Base-by-base conservation (phyloP, 768 basidiomycete species). In the Amanita molliuscula region DNA sequence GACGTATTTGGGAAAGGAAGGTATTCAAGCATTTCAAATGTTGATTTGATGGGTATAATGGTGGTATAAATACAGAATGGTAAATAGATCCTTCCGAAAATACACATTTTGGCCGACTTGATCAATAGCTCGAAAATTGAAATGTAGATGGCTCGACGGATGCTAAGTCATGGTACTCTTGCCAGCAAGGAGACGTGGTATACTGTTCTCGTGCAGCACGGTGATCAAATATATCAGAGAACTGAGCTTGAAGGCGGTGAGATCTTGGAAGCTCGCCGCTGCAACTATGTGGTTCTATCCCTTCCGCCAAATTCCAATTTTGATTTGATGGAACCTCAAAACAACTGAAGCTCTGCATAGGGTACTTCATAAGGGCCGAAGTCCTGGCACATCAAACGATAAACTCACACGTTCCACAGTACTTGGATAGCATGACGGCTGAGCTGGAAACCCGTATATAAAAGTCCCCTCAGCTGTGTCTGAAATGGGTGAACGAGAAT, bases 1-100 rank as follows among this genome's bases (percentile, higher is more conserved):
- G 9, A 77, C 75, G 11, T 52, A 75, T 15, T 67, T 76, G 46
- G 81, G 81, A 0, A 74, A 70, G 54, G 62, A 78, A 53, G 79
- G 81, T 6, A 67, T 77, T 3, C 60, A 56, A 41, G 79, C 77
- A 10, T 82, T 81, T 53, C 70, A 78, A 56, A 70, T 65, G 9
- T 59, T 76, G 16, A 53, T 53, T 51, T 56, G 51, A 46, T 65
- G 51, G 47, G 58, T 15, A 54, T 51, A 51, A 44, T 50, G n/a
- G 44, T 11, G 42, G 16, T 35, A 50, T 45, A 16, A 26, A 18
- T 40, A 35, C 20, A 37, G 25, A 21, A 37, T 21, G 29, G 11
- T 29, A 34, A 18, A 15, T 16, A 47, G 20, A 36, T 44, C 28
- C 28, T n/a, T 25, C 10, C 20, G 20, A 20, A 20, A 13, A n/a